phyloP scores from a whole-genome alignment of 257 asterid species.

The Buddleja alternifolia region DNA sequence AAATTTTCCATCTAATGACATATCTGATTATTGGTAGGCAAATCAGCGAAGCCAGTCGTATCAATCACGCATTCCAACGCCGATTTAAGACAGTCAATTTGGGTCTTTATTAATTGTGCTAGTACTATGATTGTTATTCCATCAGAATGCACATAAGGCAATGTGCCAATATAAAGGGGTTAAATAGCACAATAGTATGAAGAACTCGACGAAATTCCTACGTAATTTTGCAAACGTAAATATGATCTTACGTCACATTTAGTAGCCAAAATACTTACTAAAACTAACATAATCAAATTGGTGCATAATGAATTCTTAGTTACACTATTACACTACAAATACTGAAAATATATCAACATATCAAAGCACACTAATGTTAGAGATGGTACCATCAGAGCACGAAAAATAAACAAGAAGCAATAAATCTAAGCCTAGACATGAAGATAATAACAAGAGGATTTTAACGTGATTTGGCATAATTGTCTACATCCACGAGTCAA shows the following conservation, averaged over 20 bases:
- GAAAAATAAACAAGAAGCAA: too few species aligned
- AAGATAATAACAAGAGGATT: too few species aligned
- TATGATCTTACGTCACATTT: background rate
- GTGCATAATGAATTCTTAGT: background rate
- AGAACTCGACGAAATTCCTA: background rate
- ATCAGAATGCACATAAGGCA: background rate
- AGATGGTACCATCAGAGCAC: background rate
- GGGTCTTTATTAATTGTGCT: background rate
- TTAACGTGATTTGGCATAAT: too few species aligned
- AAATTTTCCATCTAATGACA: background rate
- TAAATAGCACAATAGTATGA: background rate
- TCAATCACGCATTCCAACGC: background rate
- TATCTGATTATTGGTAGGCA: background rate
- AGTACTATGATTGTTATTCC: background rate
- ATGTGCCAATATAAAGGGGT: background rate
- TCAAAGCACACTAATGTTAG: background rate
- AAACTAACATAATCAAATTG: background rate
- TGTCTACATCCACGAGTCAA: too few species aligned
- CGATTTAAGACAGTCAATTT: background rate
- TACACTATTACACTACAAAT: background rate
- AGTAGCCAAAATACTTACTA: constrained; percentile 6
- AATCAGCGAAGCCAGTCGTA: background rate
- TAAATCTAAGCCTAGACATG: too few species aligned
- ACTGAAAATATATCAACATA: background rate
- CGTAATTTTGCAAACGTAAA: background rate